phyloP scores from a whole-genome alignment of 192 early-diverging fungal species.

The Endogone sp. region DNA sequence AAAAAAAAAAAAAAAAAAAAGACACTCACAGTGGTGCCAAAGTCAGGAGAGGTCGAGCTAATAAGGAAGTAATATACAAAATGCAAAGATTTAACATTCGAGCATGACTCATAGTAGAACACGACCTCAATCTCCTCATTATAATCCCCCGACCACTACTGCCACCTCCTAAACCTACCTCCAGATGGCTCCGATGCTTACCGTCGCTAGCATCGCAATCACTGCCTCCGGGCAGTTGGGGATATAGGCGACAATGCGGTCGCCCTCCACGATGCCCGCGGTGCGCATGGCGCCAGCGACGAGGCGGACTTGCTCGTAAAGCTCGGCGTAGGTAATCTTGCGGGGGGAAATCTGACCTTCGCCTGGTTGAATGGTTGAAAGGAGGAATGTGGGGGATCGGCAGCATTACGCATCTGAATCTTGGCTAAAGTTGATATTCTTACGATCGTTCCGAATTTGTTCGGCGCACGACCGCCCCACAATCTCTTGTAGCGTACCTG shows the following conservation, averaged over 20 bases:
- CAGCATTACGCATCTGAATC: too few relatives aligned
- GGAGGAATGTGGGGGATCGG: neutral
- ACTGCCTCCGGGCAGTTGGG: conserved; percentile 86
- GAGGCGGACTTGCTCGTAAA: conserved; percentile 64
- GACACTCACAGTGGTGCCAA: conserved; percentile 72
- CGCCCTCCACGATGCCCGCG: conserved; percentile 70
- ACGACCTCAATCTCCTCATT: neutral
- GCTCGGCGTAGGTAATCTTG: conserved; percentile 63
- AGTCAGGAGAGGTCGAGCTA: conserved; percentile 88
- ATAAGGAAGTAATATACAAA: neutral
- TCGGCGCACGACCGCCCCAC: too few relatives aligned
- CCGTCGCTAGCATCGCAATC: conserved; percentile 70
- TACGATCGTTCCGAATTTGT: too few relatives aligned
- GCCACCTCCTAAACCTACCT: conserved; percentile 29
- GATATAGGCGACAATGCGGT: conserved; percentile 86
- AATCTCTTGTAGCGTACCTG: conserved; percentile 34
- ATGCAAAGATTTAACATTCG: neutral
- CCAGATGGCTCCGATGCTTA: conserved; percentile 90
- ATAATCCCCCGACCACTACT: conserved; percentile 13
- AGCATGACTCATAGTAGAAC: neutral
- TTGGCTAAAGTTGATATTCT: too few relatives aligned
- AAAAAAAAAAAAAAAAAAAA: too few relatives aligned
- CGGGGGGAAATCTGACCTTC: conserved; percentile 31
- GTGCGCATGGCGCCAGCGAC: conserved; percentile 70
- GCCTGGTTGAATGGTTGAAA: conserved; percentile 21